phyloP scores from a whole-genome alignment of 2,329 filamentous ascomycete species.

The Fusarium sp. region DNA sequence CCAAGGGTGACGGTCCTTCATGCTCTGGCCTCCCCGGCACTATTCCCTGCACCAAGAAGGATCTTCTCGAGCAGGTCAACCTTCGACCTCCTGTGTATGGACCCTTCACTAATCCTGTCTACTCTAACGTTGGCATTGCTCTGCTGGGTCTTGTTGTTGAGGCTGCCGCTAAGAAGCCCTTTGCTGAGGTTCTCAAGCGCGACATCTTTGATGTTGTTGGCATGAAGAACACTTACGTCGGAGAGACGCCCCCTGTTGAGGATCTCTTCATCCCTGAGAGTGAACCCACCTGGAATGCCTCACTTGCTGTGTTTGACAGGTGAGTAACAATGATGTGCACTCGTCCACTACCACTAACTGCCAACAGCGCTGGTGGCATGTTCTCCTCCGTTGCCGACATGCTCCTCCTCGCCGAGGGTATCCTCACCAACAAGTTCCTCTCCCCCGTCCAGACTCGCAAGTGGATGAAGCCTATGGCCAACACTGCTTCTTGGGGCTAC shows the following conservation, averaged over 20 bases:
- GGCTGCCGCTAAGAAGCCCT: constrained; percentile 55
- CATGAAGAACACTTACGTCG: constrained; percentile 56
- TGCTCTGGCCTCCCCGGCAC: constrained; percentile 53
- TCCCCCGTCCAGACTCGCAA: constrained; percentile 53
- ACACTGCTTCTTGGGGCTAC: constrained; percentile 52
- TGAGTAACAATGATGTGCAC: constrained; percentile 36
- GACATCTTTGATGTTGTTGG: constrained; percentile 57
- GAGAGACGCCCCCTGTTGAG: constrained; percentile 47
- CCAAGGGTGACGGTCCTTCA: constrained; percentile 44
- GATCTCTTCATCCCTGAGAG: constrained; percentile 52
- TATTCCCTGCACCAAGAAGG: constrained; percentile 45
- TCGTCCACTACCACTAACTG: neutral
- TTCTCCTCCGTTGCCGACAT: constrained; percentile 59
- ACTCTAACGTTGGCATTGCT: constrained; percentile 62
- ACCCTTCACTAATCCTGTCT: constrained; percentile 59
- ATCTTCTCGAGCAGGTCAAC: constrained; percentile 46
- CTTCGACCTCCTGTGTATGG: constrained; percentile 53
- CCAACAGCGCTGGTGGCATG: constrained; percentile 52
- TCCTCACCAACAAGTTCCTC: constrained; percentile 58
- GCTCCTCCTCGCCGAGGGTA: constrained; percentile 55
- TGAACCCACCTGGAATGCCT: constrained; percentile 50
- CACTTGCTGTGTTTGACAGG: constrained; percentile 51
- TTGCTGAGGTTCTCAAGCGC: constrained; percentile 54
- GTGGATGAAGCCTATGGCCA: constrained; percentile 59
- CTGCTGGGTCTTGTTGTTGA: constrained; percentile 61